Conservation (phyloP, 495 filamentous ascomycete species). For the Lasiosphaeriaceae sp. region DNA sequence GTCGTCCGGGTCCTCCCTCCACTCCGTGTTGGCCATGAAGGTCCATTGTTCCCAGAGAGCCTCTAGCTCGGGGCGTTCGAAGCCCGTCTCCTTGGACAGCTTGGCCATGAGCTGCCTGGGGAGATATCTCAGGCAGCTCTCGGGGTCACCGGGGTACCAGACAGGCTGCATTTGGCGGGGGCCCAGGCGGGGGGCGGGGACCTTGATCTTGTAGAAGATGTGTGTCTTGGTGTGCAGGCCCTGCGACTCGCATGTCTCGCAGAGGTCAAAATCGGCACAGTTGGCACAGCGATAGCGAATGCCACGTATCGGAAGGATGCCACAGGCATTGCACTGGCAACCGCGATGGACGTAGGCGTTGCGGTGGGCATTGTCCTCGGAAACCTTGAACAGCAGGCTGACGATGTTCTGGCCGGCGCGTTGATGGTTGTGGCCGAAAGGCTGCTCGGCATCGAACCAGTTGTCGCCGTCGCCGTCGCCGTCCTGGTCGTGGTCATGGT, state of each 20-base stretch:
- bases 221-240: conserved; percentile 87
- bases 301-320: conserved; percentile 79
- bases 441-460: conserved; percentile 42
- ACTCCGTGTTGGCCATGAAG: conserved; percentile 82
- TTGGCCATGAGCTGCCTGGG: conserved; percentile 58
- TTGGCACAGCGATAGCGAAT: conserved; percentile 90
- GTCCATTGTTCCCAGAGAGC: conserved; percentile 96
- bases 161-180: conserved; percentile 65
- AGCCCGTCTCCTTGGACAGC: conserved; percentile 66
- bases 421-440: conserved; percentile 37
- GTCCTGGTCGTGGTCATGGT: no score
- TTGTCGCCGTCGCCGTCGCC: no score
- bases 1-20: conserved; percentile 74
- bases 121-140: conserved; percentile 55
- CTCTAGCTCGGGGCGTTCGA: conserved; percentile 80
- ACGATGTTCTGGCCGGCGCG: conserved; percentile 72
- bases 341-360: conserved; percentile 92
- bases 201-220: conserved; percentile 81
- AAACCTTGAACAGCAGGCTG: conserved; percentile 71
- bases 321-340: conserved; percentile 87
- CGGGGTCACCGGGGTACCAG: conserved; percentile 88
- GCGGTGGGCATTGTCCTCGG: conserved; percentile 72
- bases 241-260: conserved; percentile 82
- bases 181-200: conserved; percentile 45
- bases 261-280: conserved; percentile 88